Evolutionary conservation across 1,139 yeast species (phyloP), one percentile per base, ranked within the genome.

Genomic region (Meyerozyma smithsonii): DNA sequence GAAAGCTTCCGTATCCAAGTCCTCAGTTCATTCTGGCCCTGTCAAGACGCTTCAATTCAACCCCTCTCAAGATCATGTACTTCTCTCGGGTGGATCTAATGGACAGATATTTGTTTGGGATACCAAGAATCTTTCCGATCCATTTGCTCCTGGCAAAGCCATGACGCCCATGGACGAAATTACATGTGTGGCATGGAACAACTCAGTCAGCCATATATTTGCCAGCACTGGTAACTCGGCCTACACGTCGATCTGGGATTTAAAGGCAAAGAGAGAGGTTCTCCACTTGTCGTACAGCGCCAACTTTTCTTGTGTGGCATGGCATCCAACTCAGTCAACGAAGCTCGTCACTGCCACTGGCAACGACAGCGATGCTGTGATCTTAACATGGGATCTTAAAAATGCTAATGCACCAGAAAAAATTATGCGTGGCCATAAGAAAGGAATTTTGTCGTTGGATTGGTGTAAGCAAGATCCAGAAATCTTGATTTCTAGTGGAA

Each of bases 51-150:
- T 90, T 42, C 83, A 79, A 49, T 92, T 90, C 71, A 89, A 85
- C 57, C 84, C 90, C 4, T 69, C 76, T 42, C 89, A 86, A 57
- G 63, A 69, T 36, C 84, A 84, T 49, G 74, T 87, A 25, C 63
- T 94, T 52, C 96, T 87, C 2, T 79, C 95, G 30, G 96, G 95
- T 41, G 97, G 96, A 38, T 70, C 82, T 19, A 77, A 83, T 44
- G 95, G 96, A 45, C 95, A 90, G 63, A 80, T 89, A 39, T 83
- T 73, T 55, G 78, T 94, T 41, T 92, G 97, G 97, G 97, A 92
- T 66, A 72, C 88, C 34, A 77, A 77, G 46, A 77, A 77, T 41
- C 66, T 77, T 41, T 65, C 69, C 26, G 75, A 74, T 26, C 94
- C 95, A 11, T 66, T 76, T 39, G 58, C 77, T 5, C 95, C 96